Percentiles rank a stretch among this genome's conserved stretches.
Conservation (phyloP, 148 eudicot species). For the Rhododendron henanense region DNA sequence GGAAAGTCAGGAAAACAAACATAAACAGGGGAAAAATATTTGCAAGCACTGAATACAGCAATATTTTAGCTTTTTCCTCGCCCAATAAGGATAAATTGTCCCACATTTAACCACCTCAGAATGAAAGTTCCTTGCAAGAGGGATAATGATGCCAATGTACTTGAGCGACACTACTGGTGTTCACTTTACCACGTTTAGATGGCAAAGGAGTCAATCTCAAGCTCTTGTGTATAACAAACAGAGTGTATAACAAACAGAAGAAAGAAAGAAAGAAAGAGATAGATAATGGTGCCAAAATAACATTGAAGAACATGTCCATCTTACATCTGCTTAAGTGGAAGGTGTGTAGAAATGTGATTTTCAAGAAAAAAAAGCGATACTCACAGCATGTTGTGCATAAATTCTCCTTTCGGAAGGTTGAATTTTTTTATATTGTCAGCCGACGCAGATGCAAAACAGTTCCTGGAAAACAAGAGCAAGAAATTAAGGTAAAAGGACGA, state of each 20-base stretch:
- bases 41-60: slow-evolving; percentile 5
- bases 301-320: background rate
- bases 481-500: background rate
- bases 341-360: background rate
- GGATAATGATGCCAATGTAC: background rate
- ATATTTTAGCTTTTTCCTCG: background rate
- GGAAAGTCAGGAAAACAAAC: background rate
- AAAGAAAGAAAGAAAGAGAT: background rate
- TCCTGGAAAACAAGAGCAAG: slow-evolving; percentile 44
- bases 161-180: background rate
- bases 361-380: slow-evolving; percentile 19
- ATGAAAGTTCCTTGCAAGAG: background rate
- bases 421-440: slow-evolving; percentile 97
- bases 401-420: slow-evolving; percentile 90
- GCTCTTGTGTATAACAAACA: too few species aligned
- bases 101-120: background rate
- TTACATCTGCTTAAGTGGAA: background rate
- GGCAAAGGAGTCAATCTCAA: too few species aligned
- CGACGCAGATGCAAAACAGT: slow-evolving; percentile 92
- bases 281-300: background rate
- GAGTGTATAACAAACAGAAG: too few species aligned
- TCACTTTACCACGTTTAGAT: too few species aligned
- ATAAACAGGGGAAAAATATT: background rate
- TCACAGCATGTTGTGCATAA: slow-evolving; percentile 99
- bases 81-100: background rate